phyloP scores from a whole-genome alignment of 345 rosid species.

The Salix koriyanagi region DNA sequence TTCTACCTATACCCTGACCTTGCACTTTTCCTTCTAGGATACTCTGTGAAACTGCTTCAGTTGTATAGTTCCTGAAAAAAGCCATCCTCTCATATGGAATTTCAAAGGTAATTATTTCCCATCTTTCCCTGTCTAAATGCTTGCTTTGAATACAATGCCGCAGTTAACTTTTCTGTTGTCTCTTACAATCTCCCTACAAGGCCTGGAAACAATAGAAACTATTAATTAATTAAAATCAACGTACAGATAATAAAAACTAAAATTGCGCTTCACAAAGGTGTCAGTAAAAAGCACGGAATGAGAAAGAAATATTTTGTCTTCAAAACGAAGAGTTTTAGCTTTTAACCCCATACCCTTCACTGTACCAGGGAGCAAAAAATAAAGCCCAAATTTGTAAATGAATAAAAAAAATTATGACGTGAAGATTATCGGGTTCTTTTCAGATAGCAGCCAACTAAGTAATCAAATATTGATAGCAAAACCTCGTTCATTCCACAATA shows the following conservation, averaged over 20 bases:
- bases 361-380: background rate
- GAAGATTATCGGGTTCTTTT: background rate
- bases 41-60: constrained; percentile 52
- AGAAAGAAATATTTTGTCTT: background rate
- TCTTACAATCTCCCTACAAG: constrained; percentile 10
- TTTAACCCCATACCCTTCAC: background rate
- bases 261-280: background rate
- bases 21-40: constrained; percentile 59
- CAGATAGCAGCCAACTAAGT: background rate
- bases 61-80: constrained; percentile 65
- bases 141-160: constrained; percentile 3
- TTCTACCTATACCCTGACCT: constrained; percentile 39
- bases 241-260: background rate
- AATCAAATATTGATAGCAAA: background rate
- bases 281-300: background rate
- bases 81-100: constrained; percentile 77
- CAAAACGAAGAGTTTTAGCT: background rate
- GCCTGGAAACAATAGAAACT: constrained; percentile 15
- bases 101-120: constrained; percentile 3
- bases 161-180: constrained; percentile 2
- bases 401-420: background rate
- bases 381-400: background rate
- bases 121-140: background rate
- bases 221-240: background rate
- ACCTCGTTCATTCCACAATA: background rate